Conservation (phyloP, 768 basidiomycete species). For the Coprinellus micaceus region DNA sequence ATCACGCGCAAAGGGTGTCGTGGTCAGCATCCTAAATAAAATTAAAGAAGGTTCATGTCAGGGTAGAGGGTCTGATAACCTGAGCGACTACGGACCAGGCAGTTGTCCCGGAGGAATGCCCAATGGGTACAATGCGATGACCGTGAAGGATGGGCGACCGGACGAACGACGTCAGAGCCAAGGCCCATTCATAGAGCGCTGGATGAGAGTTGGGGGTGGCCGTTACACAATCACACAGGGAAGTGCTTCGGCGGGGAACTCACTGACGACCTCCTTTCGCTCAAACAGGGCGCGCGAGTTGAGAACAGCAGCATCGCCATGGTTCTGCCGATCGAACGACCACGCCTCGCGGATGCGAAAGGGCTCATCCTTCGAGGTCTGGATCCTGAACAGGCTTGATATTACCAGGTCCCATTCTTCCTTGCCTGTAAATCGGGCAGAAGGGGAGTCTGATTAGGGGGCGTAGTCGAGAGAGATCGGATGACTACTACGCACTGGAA, state of each 20-base stretch:
- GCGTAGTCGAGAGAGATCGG: not conserved
- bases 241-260: too few species aligned
- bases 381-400: constrained; percentile 31
- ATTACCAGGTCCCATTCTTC: constrained; percentile 54
- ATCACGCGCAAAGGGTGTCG: constrained; percentile 25
- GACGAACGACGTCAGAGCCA: constrained; percentile 32
- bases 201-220: not conserved
- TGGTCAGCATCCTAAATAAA: constrained; percentile 34
- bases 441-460: not conserved
- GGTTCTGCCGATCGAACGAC: constrained; percentile 50
- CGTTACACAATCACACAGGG: too few species aligned
- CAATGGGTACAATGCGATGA: constrained; percentile 36
- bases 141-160: constrained; percentile 27
- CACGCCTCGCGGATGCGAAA: constrained; percentile 41
- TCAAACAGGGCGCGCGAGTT: constrained; percentile 32
- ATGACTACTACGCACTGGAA: constrained; percentile 32
- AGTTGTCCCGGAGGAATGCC: constrained; percentile 44
- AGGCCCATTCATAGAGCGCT: constrained; percentile 38
- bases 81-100: constrained; percentile 28
- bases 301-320: constrained; percentile 45
- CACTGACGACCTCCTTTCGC: constrained; percentile 34
- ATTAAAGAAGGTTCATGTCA: not conserved
- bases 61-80: not conserved
- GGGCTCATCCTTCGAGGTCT: constrained; percentile 15
- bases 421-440: constrained; percentile 35